phyloP scores from a whole-genome alignment of 2,329 filamentous ascomycete species.

The Alternaria sp. region DNA sequence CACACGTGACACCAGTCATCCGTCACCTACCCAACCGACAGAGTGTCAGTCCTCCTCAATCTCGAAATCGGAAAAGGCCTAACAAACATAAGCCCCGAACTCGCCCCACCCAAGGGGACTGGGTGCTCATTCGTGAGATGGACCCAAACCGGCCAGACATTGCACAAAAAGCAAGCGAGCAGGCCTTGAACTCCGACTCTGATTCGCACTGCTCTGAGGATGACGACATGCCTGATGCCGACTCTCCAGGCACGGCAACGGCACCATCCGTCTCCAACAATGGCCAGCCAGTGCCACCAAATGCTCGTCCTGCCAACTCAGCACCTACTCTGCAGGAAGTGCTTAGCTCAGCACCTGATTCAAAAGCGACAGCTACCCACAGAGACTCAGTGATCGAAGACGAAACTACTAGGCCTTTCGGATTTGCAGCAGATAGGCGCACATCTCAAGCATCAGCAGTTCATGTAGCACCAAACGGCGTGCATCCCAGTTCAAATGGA shows the following conservation, averaged over 20 bases:
- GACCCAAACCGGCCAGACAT: conserved; percentile 70
- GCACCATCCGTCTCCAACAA: conserved; percentile 3
- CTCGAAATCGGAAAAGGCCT: conserved; percentile 55
- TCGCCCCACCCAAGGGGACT: conserved; percentile 65
- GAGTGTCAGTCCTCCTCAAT: conserved; percentile 52
- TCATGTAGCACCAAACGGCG: conserved; percentile 7
- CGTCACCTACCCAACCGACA: conserved; percentile 20
- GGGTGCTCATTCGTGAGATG: conserved; percentile 70
- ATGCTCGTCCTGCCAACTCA: conserved; percentile 14
- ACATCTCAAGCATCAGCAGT: conserved; percentile 15
- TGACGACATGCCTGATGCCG: conserved; percentile 36
- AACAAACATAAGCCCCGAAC: conserved; percentile 59
- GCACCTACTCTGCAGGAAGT: conserved; percentile 27
- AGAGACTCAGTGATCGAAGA: conserved; percentile 26
- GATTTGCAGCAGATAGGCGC: conserved; percentile 16
- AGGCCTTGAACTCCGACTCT: conserved; percentile 56
- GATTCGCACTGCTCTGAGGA: conserved; percentile 56
- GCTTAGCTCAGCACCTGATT: conserved; percentile 12
- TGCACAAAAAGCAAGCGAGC: conserved; percentile 62
- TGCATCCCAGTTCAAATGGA: conserved; percentile 8
- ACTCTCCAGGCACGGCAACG: conserved; percentile 17
- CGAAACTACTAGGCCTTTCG: conserved; percentile 10
- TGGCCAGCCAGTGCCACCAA: conserved; percentile 8
- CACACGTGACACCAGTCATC: conserved; percentile 35
- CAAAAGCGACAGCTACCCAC: conserved; percentile 18